phyloP scores from a whole-genome alignment of 441 rosid genomes.

The Syzygium syzygioides region DNA sequence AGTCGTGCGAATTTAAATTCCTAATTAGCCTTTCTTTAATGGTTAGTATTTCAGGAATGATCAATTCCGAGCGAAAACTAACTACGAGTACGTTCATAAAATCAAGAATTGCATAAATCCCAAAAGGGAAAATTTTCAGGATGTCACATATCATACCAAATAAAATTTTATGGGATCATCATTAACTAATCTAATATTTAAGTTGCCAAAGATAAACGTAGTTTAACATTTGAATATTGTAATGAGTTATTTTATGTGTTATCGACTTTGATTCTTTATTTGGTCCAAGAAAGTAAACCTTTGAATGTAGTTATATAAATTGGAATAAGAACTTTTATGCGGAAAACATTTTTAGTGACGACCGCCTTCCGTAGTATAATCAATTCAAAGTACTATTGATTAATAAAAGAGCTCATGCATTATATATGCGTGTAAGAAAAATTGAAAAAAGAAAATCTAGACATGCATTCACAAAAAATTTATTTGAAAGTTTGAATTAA shows the following conservation, averaged over 20 bases:
- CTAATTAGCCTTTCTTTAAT: too few relatives aligned
- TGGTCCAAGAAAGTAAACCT: neutral
- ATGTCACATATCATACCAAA: too few relatives aligned
- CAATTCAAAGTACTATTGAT: neutral
- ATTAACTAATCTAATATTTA: neutral
- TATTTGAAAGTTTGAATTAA: neutral
- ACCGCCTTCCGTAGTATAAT: neutral
- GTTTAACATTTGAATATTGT: neutral
- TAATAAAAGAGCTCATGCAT: neutral
- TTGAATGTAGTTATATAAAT: neutral
- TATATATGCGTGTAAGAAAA: neutral
- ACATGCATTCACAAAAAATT: neutral
- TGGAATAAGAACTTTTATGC: neutral
- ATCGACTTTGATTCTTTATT: neutral
- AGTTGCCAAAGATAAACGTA: neutral
- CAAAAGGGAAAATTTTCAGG: too few relatives aligned
- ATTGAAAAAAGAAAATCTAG: neutral
- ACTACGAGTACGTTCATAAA: too few relatives aligned
- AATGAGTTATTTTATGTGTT: neutral
- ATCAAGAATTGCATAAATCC: too few relatives aligned
- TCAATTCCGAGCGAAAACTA: too few relatives aligned
- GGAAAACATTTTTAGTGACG: neutral
- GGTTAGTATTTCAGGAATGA: too few relatives aligned
- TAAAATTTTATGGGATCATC: neutral
- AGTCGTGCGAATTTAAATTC: too few relatives aligned